Conservation (phyloP, 139 green algal genomes). For the Volvox africanus region DNA sequence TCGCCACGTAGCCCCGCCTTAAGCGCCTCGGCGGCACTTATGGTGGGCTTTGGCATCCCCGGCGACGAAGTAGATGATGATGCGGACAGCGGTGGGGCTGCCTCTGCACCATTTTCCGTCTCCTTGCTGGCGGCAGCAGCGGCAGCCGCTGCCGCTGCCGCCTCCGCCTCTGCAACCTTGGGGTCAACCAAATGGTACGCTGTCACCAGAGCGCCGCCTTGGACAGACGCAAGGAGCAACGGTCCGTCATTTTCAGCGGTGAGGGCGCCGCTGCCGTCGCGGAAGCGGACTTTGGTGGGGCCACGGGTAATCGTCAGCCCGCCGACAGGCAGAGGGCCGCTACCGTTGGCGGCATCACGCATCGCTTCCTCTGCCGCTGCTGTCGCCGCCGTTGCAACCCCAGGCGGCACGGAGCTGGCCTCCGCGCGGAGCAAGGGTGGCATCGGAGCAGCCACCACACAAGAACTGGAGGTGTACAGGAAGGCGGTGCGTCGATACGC, state of each 20-base stretch:
- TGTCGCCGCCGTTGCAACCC: slow-evolving; percentile 28
- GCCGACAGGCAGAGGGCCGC: background rate
- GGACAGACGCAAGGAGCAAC: slow-evolving; percentile 40
- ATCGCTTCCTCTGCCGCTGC: background rate
- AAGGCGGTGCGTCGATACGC: slow-evolving; percentile 23
- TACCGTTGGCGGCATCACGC: background rate
- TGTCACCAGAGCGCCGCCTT: slow-evolving; percentile 19
- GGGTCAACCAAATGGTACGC: slow-evolving; percentile 20
- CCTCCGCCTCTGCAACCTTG: background rate
- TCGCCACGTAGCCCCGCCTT: slow-evolving; percentile 6
- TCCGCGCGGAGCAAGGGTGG: background rate
- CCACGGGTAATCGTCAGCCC: slow-evolving; percentile 15
- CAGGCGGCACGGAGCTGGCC: slow-evolving; percentile 1
- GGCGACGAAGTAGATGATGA: background rate
- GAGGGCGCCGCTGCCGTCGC: background rate
- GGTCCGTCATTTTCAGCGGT: slow-evolving; percentile 2
- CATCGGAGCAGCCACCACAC: slow-evolving; percentile 11
- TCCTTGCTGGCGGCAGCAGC: background rate
- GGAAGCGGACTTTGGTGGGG: background rate
- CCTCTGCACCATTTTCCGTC: background rate
- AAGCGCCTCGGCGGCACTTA: slow-evolving; percentile 21
- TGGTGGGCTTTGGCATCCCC: slow-evolving; percentile 4
- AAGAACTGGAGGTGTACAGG: slow-evolving; percentile 22
- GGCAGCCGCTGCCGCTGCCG: background rate
- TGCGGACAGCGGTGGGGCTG: background rate